Evolutionary conservation across 371 early-diverging fungal genomes (phyloP).

Genomic region (Nematocida major): DNA sequence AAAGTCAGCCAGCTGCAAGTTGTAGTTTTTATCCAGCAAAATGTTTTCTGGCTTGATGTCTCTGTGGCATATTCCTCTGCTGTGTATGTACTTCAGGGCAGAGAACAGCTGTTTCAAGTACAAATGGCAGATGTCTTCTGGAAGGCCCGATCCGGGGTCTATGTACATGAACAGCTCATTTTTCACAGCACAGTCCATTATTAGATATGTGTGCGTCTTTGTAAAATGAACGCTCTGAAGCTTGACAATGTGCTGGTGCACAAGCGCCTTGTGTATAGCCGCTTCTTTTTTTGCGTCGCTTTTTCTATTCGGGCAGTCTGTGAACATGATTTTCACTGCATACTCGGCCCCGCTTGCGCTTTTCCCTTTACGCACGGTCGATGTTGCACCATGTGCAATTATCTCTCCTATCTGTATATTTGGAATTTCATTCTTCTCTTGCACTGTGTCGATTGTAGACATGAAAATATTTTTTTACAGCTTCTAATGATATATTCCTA

Average conservation of each 20-base stretch:
- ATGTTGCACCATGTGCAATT: slow-evolving; percentile 52
- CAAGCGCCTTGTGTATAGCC: slow-evolving; percentile 73
- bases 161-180: slow-evolving; percentile 59
- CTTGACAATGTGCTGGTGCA: slow-evolving; percentile 72
- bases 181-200: slow-evolving; percentile 71
- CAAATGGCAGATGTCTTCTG: slow-evolving; percentile 68
- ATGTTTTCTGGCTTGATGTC: slow-evolving; percentile 71
- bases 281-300: slow-evolving; percentile 69
- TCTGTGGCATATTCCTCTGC: slow-evolving; percentile 67
- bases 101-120: slow-evolving; percentile 90
- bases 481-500: background rate
- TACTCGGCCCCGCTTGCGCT: slow-evolving; percentile 36
- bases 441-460: background rate
- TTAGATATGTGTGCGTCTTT: slow-evolving; percentile 69
- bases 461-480: slow-evolving; percentile 6
- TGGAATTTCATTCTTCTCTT: slow-evolving; percentile 6
- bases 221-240: slow-evolving; percentile 67
- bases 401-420: slow-evolving; percentile 49
- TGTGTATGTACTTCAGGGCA: slow-evolving; percentile 66
- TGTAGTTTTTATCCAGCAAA: slow-evolving; percentile 67
- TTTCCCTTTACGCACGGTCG: slow-evolving; percentile 53
- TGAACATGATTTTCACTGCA: slow-evolving; percentile 60
- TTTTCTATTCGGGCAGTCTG: background rate
- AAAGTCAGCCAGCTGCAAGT: slow-evolving; percentile 69
- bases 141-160: slow-evolving; percentile 70